Base-by-base conservation (phyloP, 164 flowering plant species). In the Euptelea pleiosperma region DNA sequence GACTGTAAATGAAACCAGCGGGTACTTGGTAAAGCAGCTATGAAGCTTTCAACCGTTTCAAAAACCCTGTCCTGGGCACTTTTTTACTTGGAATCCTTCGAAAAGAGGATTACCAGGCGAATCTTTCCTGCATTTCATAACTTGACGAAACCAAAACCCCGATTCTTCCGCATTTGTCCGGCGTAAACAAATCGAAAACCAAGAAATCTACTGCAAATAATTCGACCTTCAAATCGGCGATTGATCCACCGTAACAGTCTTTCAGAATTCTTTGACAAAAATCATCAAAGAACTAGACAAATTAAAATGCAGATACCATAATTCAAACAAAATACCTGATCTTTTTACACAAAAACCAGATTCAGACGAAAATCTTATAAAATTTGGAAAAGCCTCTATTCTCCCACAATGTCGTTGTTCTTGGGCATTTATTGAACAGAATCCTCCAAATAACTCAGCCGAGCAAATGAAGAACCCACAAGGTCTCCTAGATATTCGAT, bases 31-130 rank as follows among this genome's bases (percentile, higher is more conserved):
- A 39, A 55, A 55, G 46, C 22, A 30, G 25, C 54, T 51, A 8
- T 51, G 45, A 55, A 37, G 58, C 33, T 55, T 39, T 55, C 46
- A 55, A 55, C 45, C 58, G 58, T 55, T 55, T 11, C 14, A 39
- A 55, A 15, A 16, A 18, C 22, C 22, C 46, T 42, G n/a, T n/a
- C n/a, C n/a, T n/a, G n/a, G n/a, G n/a, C n/a, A n/a, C n/a, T n/a
- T n/a, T n/a, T n/a, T n/a, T n/a, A n/a, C n/a, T n/a, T n/a, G n/a
- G n/a, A n/a, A n/a, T n/a, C n/a, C n/a, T n/a, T n/a, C n/a, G n/a
- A n/a, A n/a, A n/a, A n/a, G n/a, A n/a, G n/a, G n/a, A n/a, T n/a
- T n/a, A n/a, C 14, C 14, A 36, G 40, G 14, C 14, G 40, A 36
- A 11, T 36, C 40, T 36, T 36, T 36, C 40, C 40, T 3, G 40